phyloP scores from a whole-genome alignment of 305 asterid species.

The Fraxinus platypoda region DNA sequence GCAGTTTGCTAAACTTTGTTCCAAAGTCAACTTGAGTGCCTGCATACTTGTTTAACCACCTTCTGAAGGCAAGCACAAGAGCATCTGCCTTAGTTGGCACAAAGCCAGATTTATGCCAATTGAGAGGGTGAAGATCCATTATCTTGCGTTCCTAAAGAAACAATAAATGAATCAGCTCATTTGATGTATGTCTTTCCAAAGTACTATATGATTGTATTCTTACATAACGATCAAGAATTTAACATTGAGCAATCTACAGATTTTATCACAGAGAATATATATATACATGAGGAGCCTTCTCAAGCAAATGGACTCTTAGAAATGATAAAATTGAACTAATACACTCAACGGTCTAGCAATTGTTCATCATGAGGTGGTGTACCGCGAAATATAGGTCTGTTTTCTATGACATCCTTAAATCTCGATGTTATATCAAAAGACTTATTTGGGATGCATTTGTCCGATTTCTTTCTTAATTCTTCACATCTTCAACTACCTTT shows the following conservation, averaged over 20 bases:
- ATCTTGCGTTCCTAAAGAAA: slow-evolving; percentile 65
- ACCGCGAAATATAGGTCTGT: neutral
- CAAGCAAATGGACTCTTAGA: neutral
- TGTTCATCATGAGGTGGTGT: neutral
- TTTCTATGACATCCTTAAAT: neutral
- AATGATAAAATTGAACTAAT: neutral
- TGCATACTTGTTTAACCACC: slow-evolving; percentile 84
- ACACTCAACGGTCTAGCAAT: neutral
- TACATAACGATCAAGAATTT: neutral
- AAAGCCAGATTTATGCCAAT: slow-evolving; percentile 79
- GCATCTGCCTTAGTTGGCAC: slow-evolving; percentile 89
- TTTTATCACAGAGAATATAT: neutral
- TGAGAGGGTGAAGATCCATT: slow-evolving; percentile 51
- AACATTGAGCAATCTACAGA: neutral
- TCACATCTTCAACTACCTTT: neutral
- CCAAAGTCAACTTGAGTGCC: slow-evolving; percentile 79
- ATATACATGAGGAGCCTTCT: neutral
- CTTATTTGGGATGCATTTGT: neutral
- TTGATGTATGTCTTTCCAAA: neutral
- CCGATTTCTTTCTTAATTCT: neutral
- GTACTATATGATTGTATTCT: neutral
- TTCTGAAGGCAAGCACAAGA: slow-evolving; percentile 62
- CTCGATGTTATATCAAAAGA: neutral
- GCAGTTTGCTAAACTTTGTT: slow-evolving; percentile 52
- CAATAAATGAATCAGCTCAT: neutral